A percentile compares a stretch with the other conserved stretches of the same genome.
These are phyloP conservation scores for Sugiyamaella novakii DNA, from an alignment of 1,139 yeast genomes.

Conservation along the genomic window DNA sequence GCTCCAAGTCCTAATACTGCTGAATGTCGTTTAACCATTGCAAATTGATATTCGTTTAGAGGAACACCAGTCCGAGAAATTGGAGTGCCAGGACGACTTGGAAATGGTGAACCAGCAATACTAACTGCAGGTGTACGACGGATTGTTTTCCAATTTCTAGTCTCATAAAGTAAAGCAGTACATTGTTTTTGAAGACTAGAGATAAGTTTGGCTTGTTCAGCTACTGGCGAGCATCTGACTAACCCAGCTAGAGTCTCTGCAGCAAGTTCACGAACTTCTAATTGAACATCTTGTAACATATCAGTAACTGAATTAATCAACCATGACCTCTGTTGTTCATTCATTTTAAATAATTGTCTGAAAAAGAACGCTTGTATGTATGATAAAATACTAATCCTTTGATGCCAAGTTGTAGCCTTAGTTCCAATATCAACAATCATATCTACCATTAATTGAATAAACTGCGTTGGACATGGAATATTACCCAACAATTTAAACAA, in stretches of 20 bases:
- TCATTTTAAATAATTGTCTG: conserved; percentile 64
- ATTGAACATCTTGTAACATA: conserved; percentile 60
- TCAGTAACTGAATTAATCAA: conserved; percentile 58
- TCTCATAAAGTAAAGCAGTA: conserved; percentile 41
- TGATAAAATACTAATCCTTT: conserved; percentile 64
- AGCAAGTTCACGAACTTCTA: conserved; percentile 78
- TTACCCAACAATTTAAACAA: conserved; percentile 61
- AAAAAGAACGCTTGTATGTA: conserved; percentile 77
- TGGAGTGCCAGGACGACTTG: conserved; percentile 24
- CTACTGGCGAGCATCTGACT: conserved; percentile 71
- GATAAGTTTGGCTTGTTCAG: conserved; percentile 51
- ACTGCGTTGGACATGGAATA: conserved; percentile 53
- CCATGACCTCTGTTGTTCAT: conserved; percentile 50
- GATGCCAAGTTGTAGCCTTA: conserved; percentile 60
- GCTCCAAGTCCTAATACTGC: conserved; percentile 91
- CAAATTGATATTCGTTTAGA: conserved; percentile 29
- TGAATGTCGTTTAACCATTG: conserved; percentile 66
- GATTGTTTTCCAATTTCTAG: conserved; percentile 28
- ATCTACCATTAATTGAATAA: conserved; percentile 51
- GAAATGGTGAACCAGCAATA: conserved; percentile 18
- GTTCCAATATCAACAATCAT: conserved; percentile 53
- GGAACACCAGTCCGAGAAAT: conserved; percentile 27
- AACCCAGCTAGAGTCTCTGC: conserved; percentile 78
- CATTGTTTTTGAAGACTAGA: conserved; percentile 43
- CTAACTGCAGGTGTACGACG: conserved; percentile 21